Conservation (phyloP, 441 rosid genomes). For the Mallotus repandus region DNA sequence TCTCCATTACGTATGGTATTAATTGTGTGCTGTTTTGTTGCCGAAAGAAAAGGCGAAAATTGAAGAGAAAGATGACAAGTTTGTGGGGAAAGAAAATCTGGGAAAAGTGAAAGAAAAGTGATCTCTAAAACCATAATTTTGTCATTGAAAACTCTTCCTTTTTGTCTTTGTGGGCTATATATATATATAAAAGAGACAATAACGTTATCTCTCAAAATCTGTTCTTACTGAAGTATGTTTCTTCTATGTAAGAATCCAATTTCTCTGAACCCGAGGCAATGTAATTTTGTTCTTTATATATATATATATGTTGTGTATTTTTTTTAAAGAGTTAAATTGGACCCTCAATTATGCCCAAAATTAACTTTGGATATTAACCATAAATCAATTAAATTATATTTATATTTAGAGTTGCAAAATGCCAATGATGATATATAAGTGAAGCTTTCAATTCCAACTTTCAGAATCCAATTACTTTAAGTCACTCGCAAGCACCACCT, state of each 20-base stretch:
- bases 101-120: conserved; percentile 26
- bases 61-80: conserved; percentile 3
- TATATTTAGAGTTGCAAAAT: no score
- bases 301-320: no score
- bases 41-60: conserved; percentile 20
- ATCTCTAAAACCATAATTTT: conserved; percentile 13
- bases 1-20: conserved; percentile 3
- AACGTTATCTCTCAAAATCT: not conserved
- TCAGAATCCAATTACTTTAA: no score
- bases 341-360: no score
- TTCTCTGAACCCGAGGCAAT: not conserved
- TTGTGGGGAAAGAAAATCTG: conserved; percentile 20
- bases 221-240: not conserved
- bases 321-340: no score
- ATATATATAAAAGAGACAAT: not conserved
- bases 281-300: no score
- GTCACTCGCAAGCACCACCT: no score
- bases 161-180: conserved; percentile 15
- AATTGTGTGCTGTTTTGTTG: not conserved
- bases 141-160: conserved; percentile 13
- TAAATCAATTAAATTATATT: no score
- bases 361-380: no score
- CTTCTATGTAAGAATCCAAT: not conserved
- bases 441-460: no score
- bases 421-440: no score